Evolutionary conservation across 179 eudicot species (phyloP), one percentile per base, ranked within the genome.

Genomic region (Beta corolliflora): DNA sequence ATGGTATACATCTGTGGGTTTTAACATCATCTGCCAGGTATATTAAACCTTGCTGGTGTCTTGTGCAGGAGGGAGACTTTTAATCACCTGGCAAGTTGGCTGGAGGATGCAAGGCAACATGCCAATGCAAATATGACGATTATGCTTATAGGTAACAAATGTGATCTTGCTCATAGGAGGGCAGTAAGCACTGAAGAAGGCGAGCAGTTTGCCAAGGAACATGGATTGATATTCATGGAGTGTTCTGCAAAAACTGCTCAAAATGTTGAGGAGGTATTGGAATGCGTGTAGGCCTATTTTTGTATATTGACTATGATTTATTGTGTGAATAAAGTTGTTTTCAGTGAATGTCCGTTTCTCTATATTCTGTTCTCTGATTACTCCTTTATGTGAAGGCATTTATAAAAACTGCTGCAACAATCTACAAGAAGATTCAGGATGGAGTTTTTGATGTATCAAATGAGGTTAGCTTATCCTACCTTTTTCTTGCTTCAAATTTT

Each of bases 61-160:
- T 16, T 74, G 36, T 58, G 58, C 80, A 93, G 98, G 91, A 87
- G 96, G 80, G 98, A 93, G 83, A 92, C 96, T 52, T 93, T 93
- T 52, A 92, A 92, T 85, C 98, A 93, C 87, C 89, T 93, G 11
- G 94, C 93, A 15, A 91, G 93, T 79, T 93, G 96, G 96, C 89
- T 92, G 76, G 96, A 93, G 83, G 98, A 93, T 90, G 98, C 96
- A 29, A 89, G 93, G 55, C 94, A 92, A 78, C 98, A 93, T 89
- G 98, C 96, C 45, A 93, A 92, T 82, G 89, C 95, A 60, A 93
- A 92, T 84, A 93, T 93, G 97, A 86, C 93, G 14, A 92, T 93
- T 82, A 93, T 91, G 90, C 96, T 93, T 67, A 82, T 93, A 12
- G 97, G 94, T 59, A 93, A 93, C 81, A 93, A 93, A 82, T 84